Conservation (phyloP, 2,329 filamentous ascomycete genomes). For the Monilinia polystroma region DNA sequence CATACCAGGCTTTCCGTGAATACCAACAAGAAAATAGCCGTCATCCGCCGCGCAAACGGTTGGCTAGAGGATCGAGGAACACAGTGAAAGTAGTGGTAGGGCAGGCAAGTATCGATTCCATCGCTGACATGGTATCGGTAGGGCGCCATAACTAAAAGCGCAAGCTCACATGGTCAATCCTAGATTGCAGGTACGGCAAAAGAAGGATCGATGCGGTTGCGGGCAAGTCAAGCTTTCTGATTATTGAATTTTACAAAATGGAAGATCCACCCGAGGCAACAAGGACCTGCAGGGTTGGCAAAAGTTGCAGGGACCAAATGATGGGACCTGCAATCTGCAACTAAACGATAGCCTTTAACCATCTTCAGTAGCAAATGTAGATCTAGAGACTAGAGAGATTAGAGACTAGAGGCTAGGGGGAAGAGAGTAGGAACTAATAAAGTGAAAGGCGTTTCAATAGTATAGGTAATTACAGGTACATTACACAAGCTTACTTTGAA, state of each 20-base stretch:
- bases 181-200: constrained; percentile 30
- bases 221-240: constrained; percentile 25
- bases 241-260: constrained; percentile 21
- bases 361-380: constrained; percentile 20
- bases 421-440: neutral
- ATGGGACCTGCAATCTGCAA: constrained; percentile 19
- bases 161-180: constrained; percentile 36
- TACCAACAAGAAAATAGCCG: constrained; percentile 29
- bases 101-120: constrained; percentile 30
- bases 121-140: constrained; percentile 32
- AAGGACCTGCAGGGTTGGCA: constrained; percentile 18
- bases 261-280: constrained; percentile 27
- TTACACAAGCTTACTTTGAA: constrained; percentile 2
- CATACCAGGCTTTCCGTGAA: constrained; percentile 30
- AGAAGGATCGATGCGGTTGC: constrained; percentile 25
- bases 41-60: constrained; percentile 30
- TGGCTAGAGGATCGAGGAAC: constrained; percentile 27
- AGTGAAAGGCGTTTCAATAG: neutral
- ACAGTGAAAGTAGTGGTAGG: constrained; percentile 30
- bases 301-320: constrained; percentile 26
- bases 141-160: constrained; percentile 26
- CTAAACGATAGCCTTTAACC: constrained; percentile 10
- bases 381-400: constrained; percentile 11
- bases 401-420: neutral
- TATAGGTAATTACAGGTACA: neutral